These are phyloP conservation scores for Rhizopogon vesiculosus DNA, from an alignment of 768 basidiomycete genomes.

Conservation along the genomic window DNA sequence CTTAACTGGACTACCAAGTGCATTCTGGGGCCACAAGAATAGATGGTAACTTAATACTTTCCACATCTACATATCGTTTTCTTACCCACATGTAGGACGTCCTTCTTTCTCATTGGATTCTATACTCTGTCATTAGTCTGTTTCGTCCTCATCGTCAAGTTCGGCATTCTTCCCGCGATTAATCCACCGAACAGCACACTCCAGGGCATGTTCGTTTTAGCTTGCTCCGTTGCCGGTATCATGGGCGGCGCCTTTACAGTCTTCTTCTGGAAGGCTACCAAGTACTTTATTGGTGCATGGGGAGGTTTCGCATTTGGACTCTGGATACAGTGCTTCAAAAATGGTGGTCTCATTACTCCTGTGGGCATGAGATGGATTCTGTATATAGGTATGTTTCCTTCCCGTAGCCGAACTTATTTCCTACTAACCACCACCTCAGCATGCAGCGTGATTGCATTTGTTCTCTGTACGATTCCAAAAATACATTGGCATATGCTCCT, in stretches of 20 bases:
- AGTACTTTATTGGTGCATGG: conserved; percentile 63
- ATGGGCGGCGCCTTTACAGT: conserved; percentile 83
- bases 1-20: conserved; percentile 83
- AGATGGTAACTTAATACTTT: conserved; percentile 55
- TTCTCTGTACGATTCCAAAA: conserved; percentile 79
- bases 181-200: conserved; percentile 75
- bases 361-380: conserved; percentile 87
- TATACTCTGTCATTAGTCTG: conserved; percentile 86
- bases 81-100: conserved; percentile 55
- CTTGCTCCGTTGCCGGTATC: conserved; percentile 73
- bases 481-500: conserved; percentile 86
- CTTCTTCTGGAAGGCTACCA: conserved; percentile 89
- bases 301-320: conserved; percentile 79
- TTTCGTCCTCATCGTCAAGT: conserved; percentile 82
- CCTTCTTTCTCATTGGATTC: conserved; percentile 90
- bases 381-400: conserved; percentile 60
- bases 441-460: conserved; percentile 72
- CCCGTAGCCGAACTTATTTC: conserved; percentile 9
- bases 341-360: conserved; percentile 75
- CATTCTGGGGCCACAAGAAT: conserved; percentile 93
- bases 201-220: conserved; percentile 87
- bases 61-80: background rate
- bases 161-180: conserved; percentile 80
- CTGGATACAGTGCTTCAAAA: conserved; percentile 81
- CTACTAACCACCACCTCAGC: conserved; percentile 35